Conservation (phyloP, 2,329 filamentous ascomycete genomes). For the Claviceps africana region DNA sequence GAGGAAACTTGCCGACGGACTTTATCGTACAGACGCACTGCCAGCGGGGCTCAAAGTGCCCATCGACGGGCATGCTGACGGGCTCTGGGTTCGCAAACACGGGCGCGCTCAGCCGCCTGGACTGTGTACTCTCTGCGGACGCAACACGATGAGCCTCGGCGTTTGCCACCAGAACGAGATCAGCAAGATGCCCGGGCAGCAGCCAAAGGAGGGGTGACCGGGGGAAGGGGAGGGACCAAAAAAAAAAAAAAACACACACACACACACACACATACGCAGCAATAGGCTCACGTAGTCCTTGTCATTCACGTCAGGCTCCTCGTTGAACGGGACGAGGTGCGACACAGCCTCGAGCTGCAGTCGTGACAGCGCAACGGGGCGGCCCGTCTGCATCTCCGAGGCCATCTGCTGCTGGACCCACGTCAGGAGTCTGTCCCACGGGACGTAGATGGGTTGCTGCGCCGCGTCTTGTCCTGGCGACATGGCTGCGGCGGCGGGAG, state of each 20-base stretch:
- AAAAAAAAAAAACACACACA: not conserved
- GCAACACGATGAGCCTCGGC: not conserved
- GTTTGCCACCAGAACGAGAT: too few species aligned
- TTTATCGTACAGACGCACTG: constrained; percentile 14
- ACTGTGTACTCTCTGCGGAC: constrained; percentile 7
- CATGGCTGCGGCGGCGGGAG: not conserved
- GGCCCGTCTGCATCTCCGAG: constrained; percentile 16
- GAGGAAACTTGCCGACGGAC: constrained; percentile 12
- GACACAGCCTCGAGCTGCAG: constrained; percentile 26
- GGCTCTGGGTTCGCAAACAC: constrained; percentile 8
- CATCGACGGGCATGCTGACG: constrained; percentile 11
- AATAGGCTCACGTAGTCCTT: constrained; percentile 17
- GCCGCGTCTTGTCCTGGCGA: not conserved
- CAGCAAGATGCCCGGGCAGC: too few species aligned
- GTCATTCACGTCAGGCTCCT: constrained; percentile 15
- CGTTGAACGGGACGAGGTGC: constrained; percentile 21
- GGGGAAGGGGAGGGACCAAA: too few species aligned
- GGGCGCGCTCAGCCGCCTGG: constrained; percentile 3
- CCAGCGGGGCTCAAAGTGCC: constrained; percentile 12
- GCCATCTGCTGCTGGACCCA: constrained; percentile 29
- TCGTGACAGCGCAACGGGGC: constrained; percentile 23
- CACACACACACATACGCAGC: constrained; percentile 14
- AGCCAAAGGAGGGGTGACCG: too few species aligned
- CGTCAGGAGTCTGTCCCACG: constrained; percentile 22
- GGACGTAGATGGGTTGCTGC: constrained; percentile 7